Evolutionary conservation across 306 rosid genomes (phyloP).

Genomic region (Pterocarpus macrocarpus): DNA sequence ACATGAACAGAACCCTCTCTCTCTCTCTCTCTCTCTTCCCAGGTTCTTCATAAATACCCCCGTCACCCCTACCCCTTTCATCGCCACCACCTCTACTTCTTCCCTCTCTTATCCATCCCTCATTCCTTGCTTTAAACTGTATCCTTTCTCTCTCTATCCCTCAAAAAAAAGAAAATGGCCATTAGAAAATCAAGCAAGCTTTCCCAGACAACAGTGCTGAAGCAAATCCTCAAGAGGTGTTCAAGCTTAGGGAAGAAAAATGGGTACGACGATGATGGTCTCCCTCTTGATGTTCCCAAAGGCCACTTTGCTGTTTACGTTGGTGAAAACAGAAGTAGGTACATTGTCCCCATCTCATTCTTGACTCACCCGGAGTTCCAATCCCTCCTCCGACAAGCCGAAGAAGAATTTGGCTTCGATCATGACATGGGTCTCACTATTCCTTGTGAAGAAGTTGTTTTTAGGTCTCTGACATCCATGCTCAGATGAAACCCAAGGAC

Average conservation of each 20-base stretch:
- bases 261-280: constrained; percentile 63
- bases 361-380: constrained; percentile 84
- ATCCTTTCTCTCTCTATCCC: not conserved
- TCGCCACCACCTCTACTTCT: constrained; percentile 12
- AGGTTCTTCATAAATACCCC: constrained; percentile 68
- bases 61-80: constrained; percentile 30
- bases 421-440: constrained; percentile 95
- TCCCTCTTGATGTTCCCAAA: constrained; percentile 84
- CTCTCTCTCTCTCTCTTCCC: constrained; percentile 44
- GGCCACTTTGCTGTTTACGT: constrained; percentile 94
- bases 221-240: constrained; percentile 86
- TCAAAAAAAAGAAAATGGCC: constrained; percentile 61
- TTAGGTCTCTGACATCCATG: constrained; percentile 74
- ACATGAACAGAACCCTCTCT: not conserved
- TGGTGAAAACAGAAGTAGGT: constrained; percentile 82
- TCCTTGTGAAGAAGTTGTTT: constrained; percentile 93
- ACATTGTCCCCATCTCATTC: constrained; percentile 88
- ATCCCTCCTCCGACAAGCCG: constrained; percentile 85
- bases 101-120: constrained; percentile 25
- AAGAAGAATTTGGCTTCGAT: constrained; percentile 92
- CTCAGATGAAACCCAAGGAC: constrained; percentile 54
- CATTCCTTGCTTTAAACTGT: not conserved
- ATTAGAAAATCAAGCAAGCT: constrained; percentile 73
- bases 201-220: constrained; percentile 71
- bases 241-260: constrained; percentile 74